Evolutionary conservation across 2,329 filamentous ascomycete genomes (phyloP).

Genomic region (Colletotrichum liriopes): DNA sequence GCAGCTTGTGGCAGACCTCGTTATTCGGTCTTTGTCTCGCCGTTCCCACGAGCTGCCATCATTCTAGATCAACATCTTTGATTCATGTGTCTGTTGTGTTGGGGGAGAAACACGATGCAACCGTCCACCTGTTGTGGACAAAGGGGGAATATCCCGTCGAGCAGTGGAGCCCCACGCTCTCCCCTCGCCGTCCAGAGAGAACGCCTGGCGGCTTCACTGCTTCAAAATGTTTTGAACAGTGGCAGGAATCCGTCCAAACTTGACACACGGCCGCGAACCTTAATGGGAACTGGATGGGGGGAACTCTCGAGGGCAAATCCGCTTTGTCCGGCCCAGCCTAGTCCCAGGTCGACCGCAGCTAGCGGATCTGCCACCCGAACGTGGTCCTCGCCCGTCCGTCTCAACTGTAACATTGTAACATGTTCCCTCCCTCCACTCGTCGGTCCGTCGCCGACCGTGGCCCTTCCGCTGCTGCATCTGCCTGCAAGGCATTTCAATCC

Average conservation of each 20-base stretch:
- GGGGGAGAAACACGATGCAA: slow-evolving; percentile 30
- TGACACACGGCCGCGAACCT: slow-evolving; percentile 42
- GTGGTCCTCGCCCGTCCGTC: slow-evolving; percentile 39
- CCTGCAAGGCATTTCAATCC: slow-evolving; percentile 18
- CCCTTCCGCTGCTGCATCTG: slow-evolving; percentile 21
- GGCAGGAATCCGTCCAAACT: slow-evolving; percentile 40
- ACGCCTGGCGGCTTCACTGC: slow-evolving; percentile 27
- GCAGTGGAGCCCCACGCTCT: background rate
- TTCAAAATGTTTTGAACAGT: slow-evolving; percentile 36
- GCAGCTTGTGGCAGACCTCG: slow-evolving; percentile 34
- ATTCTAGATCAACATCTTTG: slow-evolving; percentile 20
- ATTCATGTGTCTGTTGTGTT: slow-evolving; percentile 26
- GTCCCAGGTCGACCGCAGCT: slow-evolving; percentile 39
- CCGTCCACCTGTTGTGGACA: background rate
- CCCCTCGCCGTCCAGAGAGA: background rate
- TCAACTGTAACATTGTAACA: slow-evolving; percentile 40
- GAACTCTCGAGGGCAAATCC: slow-evolving; percentile 22
- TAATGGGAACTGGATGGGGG: slow-evolving; percentile 22
- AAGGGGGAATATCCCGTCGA: slow-evolving; percentile 1
- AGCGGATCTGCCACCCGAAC: slow-evolving; percentile 43
- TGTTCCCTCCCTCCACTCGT: slow-evolving; percentile 27
- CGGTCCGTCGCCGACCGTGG: slow-evolving; percentile 28
- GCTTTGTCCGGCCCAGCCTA: slow-evolving; percentile 35
- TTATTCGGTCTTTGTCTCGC: slow-evolving; percentile 35
- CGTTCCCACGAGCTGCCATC: slow-evolving; percentile 30